Percentiles rank a stretch among this genome's conserved stretches.
These are phyloP conservation scores for Phytophthora brassicae DNA, from an alignment of 352 stramenopile species.

Conservation along the genomic window DNA sequence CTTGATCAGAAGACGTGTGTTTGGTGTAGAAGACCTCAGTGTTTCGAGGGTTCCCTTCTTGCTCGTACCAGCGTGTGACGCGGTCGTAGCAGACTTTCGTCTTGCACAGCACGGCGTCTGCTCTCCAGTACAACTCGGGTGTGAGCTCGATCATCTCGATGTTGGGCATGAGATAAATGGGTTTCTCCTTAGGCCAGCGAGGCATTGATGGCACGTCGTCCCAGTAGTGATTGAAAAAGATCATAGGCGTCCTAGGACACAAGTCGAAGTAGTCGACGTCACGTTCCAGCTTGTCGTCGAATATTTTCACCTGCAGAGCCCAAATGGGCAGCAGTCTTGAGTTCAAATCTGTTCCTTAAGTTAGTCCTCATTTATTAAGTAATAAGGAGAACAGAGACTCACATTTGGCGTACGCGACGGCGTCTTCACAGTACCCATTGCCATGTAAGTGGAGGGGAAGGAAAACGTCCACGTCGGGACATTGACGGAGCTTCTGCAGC, in stretches of 20 bases:
- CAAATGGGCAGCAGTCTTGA: conserved; percentile 48
- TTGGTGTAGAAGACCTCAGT: conserved; percentile 56
- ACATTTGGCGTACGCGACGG: conserved; percentile 64
- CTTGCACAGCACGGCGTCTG: conserved; percentile 51
- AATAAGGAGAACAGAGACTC: conserved; percentile 12
- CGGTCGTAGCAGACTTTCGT: conserved; percentile 45
- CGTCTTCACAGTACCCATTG: conserved; percentile 77
- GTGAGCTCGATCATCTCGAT: conserved; percentile 62
- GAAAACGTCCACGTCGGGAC: conserved; percentile 64
- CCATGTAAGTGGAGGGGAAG: conserved; percentile 47
- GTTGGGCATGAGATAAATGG: conserved; percentile 54
- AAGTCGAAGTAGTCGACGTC: conserved; percentile 54
- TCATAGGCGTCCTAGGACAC: conserved; percentile 45
- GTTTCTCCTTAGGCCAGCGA: conserved; percentile 39
- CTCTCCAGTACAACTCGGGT: conserved; percentile 36
- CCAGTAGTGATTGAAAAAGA: conserved; percentile 71
- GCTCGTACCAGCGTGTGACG: conserved; percentile 51
- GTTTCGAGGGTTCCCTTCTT: conserved; percentile 58
- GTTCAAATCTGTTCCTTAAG: conserved; percentile 29
- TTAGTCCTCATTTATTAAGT: neutral
- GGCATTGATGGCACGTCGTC: conserved; percentile 27
- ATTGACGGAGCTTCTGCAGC: conserved; percentile 50
- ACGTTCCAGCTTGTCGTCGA: conserved; percentile 22
- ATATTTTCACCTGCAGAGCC: conserved; percentile 43
- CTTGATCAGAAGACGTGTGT: conserved; percentile 60